Evolutionary conservation across 2,329 filamentous ascomycete genomes (phyloP).

Genomic region (Phialocephala subalpina): DNA sequence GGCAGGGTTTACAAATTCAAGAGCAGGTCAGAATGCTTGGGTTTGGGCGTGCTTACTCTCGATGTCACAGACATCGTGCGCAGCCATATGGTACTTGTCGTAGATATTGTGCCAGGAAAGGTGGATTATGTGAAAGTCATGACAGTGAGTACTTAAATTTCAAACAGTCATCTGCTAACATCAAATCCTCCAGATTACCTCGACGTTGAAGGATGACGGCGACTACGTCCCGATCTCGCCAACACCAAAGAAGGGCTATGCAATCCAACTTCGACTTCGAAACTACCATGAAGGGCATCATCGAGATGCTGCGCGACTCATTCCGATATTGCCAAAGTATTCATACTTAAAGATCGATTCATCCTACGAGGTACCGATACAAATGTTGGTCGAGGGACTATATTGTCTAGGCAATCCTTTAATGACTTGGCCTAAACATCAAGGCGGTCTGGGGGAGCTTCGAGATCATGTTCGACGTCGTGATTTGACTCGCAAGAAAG

Average conservation of each 20-base stretch:
- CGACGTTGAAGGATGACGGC: slow-evolving; percentile 21
- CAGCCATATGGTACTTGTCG: slow-evolving; percentile 29
- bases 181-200: slow-evolving; percentile 30
- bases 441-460: slow-evolving; percentile 28
- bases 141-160: slow-evolving; percentile 21
- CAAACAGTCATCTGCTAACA: too few relatives aligned
- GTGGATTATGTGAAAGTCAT: slow-evolving; percentile 27
- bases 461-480: slow-evolving; percentile 26
- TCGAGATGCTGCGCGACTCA: slow-evolving; percentile 8
- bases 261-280: slow-evolving; percentile 29
- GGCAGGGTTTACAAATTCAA: slow-evolving; percentile 23
- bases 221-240: slow-evolving; percentile 30
- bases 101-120: slow-evolving; percentile 23
- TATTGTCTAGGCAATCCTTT: slow-evolving; percentile 22
- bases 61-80: slow-evolving; percentile 20
- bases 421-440: slow-evolving; percentile 22
- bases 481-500: slow-evolving; percentile 21
- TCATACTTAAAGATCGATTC: slow-evolving; percentile 31
- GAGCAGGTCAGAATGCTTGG: slow-evolving; percentile 23
- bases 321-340: slow-evolving; percentile 16
- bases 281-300: slow-evolving; percentile 14
- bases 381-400: slow-evolving; percentile 23
- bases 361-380: slow-evolving; percentile 29
- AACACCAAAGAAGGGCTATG: slow-evolving; percentile 28
- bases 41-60: slow-evolving; percentile 14